Evolutionary conservation across 1,139 yeast genomes (phyloP).

Genomic region (Debaryomyces coudertii): DNA sequence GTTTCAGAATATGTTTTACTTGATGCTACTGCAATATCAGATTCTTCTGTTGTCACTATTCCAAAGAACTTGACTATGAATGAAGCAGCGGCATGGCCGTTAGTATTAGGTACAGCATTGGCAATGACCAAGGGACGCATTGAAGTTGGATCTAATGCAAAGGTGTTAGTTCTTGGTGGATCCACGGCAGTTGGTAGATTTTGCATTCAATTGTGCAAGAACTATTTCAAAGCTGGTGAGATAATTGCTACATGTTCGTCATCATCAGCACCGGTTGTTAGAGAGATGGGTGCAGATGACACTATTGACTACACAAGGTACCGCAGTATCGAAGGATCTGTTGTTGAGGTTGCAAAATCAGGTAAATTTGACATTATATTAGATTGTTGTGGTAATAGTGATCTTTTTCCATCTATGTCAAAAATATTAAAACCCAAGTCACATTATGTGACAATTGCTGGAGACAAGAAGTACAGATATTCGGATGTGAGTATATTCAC

Average conservation of each 20-base stretch:
- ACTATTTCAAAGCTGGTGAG: slow-evolving; percentile 43
- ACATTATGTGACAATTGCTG: slow-evolving; percentile 53
- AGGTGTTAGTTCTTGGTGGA: slow-evolving; percentile 69
- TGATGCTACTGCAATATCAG: slow-evolving; percentile 24
- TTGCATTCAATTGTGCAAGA: slow-evolving; percentile 59
- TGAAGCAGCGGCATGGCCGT: slow-evolving; percentile 63
- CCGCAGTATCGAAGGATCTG: slow-evolving; percentile 24
- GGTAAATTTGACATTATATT: slow-evolving; percentile 40
- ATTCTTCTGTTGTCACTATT: slow-evolving; percentile 41
- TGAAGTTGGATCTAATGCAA: slow-evolving; percentile 14
- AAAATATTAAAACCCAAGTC: slow-evolving; percentile 47
- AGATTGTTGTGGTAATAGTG: slow-evolving; percentile 35
- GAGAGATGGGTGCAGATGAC: slow-evolving; percentile 53
- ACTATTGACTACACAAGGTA: slow-evolving; percentile 52
- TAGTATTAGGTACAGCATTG: slow-evolving; percentile 61
- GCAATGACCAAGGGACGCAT: slow-evolving; percentile 36
- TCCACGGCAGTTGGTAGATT: slow-evolving; percentile 72
- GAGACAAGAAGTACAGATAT: slow-evolving; percentile 46
- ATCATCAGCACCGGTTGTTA: slow-evolving; percentile 41
- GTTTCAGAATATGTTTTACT: slow-evolving; percentile 46
- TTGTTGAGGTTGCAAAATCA: slow-evolving; percentile 27
- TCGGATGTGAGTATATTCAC: slow-evolving; percentile 4
- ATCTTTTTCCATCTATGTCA: slow-evolving; percentile 24
- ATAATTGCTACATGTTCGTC: slow-evolving; percentile 47
- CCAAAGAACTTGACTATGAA: slow-evolving; percentile 52